These are phyloP conservation scores for Debaryomyces udenii DNA, from an alignment of 1,139 yeast species.

Conservation along the genomic window DNA sequence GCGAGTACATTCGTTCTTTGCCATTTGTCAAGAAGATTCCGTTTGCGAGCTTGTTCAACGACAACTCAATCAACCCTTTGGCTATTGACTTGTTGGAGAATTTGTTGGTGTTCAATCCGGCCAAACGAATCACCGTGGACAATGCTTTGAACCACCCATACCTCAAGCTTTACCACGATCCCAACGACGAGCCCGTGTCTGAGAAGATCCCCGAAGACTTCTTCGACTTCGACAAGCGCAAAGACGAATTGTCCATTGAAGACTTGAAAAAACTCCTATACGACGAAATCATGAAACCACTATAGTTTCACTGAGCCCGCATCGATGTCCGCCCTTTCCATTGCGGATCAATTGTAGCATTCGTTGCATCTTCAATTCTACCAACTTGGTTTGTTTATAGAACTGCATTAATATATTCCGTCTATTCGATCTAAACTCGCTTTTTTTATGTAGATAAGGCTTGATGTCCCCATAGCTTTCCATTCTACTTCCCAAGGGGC, in stretches of 20 bases:
- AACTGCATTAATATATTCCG: conserved; percentile 6
- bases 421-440: no score
- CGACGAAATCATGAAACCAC: conserved; percentile 53
- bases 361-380: conserved; percentile 6
- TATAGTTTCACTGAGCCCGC: conserved; percentile 19
- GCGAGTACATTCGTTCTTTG: conserved; percentile 78
- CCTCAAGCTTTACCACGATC: conserved; percentile 66
- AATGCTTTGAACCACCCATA: conserved; percentile 73
- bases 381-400: conserved; percentile 8
- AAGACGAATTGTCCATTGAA: conserved; percentile 49
- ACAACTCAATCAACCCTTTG: conserved; percentile 45
- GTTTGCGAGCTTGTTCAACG: conserved; percentile 41
- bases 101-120: conserved; percentile 65
- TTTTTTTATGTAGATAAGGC: no score
- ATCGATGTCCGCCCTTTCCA: neutral
- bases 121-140: conserved; percentile 61
- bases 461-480: no score
- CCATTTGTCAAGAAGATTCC: conserved; percentile 58
- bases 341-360: conserved; percentile 2
- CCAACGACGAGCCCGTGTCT: conserved; percentile 70
- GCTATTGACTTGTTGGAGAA: conserved; percentile 65
- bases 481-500: neutral
- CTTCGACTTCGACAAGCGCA: conserved; percentile 62
- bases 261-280: conserved; percentile 58
- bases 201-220: conserved; percentile 58